Evolutionary conservation across 805 yeast species (phyloP).

Genomic region (Zygosaccharomyces bailii): DNA sequence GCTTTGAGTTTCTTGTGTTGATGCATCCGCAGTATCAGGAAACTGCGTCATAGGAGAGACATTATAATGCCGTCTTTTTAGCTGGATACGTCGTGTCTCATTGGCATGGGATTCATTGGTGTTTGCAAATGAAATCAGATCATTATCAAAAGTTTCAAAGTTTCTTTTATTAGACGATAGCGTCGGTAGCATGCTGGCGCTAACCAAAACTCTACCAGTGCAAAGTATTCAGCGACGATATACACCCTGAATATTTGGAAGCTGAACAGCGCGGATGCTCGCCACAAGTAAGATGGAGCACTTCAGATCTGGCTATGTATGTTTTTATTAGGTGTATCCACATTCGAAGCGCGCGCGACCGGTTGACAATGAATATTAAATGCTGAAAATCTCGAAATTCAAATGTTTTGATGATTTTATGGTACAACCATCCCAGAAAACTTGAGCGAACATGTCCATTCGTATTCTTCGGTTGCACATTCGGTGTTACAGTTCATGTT

Average conservation of each 20-base stretch:
- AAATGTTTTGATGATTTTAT: no score
- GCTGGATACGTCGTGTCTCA: slow-evolving; percentile 9
- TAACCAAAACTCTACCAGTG: not conserved
- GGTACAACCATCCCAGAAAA: not conserved
- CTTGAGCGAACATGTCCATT: not conserved
- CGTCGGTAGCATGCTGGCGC: slow-evolving; percentile 4
- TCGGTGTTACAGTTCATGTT: not conserved
- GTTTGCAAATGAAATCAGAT: slow-evolving; percentile 16
- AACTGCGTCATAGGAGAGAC: slow-evolving; percentile 33
- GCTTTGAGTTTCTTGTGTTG: slow-evolving; percentile 6
- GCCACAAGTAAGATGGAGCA: no score
- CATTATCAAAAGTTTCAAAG: slow-evolving; percentile 19
- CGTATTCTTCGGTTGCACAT: not conserved
- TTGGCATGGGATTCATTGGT: slow-evolving; percentile 9
- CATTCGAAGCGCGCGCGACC: not conserved
- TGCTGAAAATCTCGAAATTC: not conserved
- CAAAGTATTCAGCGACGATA: no score
- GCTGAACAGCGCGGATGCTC: not conserved
- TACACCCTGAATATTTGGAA: no score
- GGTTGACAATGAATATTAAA: not conserved
- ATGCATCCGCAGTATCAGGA: slow-evolving; percentile 9
- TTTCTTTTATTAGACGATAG: slow-evolving; percentile 14
- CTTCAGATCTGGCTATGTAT: no score
- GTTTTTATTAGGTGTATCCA: not conserved
- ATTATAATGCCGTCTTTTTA: slow-evolving; percentile 24